Evolutionary conservation across 441 rosid species (phyloP), one percentile per base, ranked within the genome.

Genomic region (Aquilaria agallochum): DNA sequence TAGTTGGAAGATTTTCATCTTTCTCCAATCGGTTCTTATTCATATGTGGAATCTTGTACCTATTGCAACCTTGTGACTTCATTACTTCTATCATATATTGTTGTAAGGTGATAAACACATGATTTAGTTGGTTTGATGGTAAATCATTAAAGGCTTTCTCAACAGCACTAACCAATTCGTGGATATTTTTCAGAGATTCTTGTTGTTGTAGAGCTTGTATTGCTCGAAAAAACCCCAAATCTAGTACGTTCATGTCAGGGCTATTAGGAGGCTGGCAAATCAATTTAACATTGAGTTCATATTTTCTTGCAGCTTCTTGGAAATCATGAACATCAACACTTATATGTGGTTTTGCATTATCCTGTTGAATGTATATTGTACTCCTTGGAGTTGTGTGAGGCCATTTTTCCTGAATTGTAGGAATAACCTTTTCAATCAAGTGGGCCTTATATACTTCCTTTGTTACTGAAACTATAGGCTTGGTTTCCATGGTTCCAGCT

Each of bases 271-370:
- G 50, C 9, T 62, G 58, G 52, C 11, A 53, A 10, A 6, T 3
- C 2, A 54, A 13, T 2, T 11, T 42, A 9, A 31, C 46, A 44
- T 63, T 53, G 2, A 42, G 31, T 4, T 59, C 59, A 27, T 42
- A n/a, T 12, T 8, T 46, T 0, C 3, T 2, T 27, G 46, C 58
- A 7, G n/a, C 67, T 5, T 30, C 44, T 30, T 30, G 1, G 11
- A 54, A 54, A 1, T 30, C 44, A 42, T 0, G 13, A 31, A 30
- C 53, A 54, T 44, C 1, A 5, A 6, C 2, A 12, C 31, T 0
- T 12, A 63, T 63, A 44, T 54, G 59, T 0, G 59, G 58, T 31
- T 27, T 54, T 3, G 59, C 59, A 46, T 63, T 63, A 14, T 63
- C 59, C 31, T 53, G 53, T 53, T 63, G 67, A 27, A 63, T 53